Evolutionary conservation across 768 basidiomycete species (phyloP), one percentile per base, ranked within the genome.

Genomic region (Tricholomella constricta): DNA sequence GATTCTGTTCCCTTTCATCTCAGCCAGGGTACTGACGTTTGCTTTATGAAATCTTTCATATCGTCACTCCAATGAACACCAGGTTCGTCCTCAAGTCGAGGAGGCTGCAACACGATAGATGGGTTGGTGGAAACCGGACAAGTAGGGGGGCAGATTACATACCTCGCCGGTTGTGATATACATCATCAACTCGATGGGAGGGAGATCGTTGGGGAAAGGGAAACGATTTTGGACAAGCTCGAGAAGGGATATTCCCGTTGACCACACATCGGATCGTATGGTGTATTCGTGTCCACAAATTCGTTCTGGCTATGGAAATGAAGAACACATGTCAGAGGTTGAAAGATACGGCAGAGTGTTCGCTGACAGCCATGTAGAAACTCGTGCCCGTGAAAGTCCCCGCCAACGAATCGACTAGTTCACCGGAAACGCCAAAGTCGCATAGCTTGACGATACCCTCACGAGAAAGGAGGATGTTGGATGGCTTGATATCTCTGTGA

Each of bases 371-470:
- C 96, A 98, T 98, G 72, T 98, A 99, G 60, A 91, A 89, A 66
- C 94, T 94, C 38, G 96, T 98, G 6, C 97, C 97, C 1, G 96
- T 98, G 66, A 98, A 98, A 1, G 97, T 98, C 48, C 91, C 91
- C 14, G 97, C 97, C 57, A 90, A 71, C 45, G 90, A 93, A 64
- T 89, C 85, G 62, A 98, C 86, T 20, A 99, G 80, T 71, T 97
- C 92, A 36, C 96, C 97, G 23, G 96, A 98, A 17, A 98, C 97
- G 27, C 97, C 97, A 65, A 99, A 99, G 72, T 99, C 97, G 68
- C 83, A 87, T 3, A 99, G 79, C 69, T 94, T 97, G 65, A 98
- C 86, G 42, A 93, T 72, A 26, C 97, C 97, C 64, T 93, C 87
- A 42, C 83, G 81, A 32, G 94, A 92, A 54, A 98, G 77, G 41